Conservation (phyloP, 257 asterid genomes). For the Fraxinus pennsylvanica region DNA sequence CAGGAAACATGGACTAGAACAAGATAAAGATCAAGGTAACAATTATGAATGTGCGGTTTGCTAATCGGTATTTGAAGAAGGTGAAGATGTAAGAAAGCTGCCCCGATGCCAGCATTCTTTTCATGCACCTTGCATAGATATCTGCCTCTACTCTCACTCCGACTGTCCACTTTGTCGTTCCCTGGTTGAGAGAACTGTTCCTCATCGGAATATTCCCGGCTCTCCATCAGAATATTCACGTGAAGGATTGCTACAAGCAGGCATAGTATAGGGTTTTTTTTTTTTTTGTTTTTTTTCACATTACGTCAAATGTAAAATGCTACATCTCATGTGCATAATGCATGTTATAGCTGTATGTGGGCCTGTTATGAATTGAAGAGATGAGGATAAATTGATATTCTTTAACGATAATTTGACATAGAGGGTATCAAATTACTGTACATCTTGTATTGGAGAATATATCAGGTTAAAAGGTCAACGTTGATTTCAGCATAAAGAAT, state of each 20-base stretch:
- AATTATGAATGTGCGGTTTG: conserved; percentile 45
- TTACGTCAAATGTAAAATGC: background rate
- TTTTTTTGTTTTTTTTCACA: no score
- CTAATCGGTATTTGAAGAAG: conserved; percentile 45
- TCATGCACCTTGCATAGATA: conserved; percentile 52
- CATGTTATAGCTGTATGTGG: background rate
- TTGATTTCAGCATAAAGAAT: background rate
- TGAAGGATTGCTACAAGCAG: conserved; percentile 22
- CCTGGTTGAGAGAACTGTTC: conserved; percentile 32
- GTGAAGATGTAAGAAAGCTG: conserved; percentile 44
- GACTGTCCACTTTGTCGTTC: conserved; percentile 58
- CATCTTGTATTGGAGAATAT: background rate
- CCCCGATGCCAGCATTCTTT: conserved; percentile 45
- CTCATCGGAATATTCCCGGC: background rate
- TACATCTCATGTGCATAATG: background rate
- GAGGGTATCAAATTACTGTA: background rate
- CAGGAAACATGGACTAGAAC: conserved; percentile 23
- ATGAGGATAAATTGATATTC: background rate
- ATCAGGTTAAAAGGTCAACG: background rate
- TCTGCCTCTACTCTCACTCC: conserved; percentile 44
- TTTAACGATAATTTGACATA: background rate
- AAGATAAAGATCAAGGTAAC: background rate
- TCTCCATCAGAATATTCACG: conserved; percentile 18
- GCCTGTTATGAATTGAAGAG: background rate
- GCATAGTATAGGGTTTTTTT: background rate